Base-by-base conservation (phyloP, 805 yeast genomes). In the Starmerella bombi region DNA sequence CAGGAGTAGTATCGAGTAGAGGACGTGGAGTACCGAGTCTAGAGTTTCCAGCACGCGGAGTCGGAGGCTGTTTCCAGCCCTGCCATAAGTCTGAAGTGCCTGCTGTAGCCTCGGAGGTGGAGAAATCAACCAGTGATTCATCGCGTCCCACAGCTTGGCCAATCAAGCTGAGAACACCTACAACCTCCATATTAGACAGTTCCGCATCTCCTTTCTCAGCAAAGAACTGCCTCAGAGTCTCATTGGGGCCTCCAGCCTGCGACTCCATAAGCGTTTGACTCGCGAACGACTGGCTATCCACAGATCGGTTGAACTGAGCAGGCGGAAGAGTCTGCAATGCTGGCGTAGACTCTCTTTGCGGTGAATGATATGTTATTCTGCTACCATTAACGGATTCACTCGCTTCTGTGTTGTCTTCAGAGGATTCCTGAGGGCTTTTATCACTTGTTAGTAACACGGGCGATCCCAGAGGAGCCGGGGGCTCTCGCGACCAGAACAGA, bases 171-270 rank as follows among this genome's bases (percentile, higher is more conserved):
- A 77, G 56, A 1, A 82, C 88, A 6, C 91, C 93, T 54, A 77
- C 85, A 49, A 77, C 69, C 56, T 82, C 93, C 36, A 80, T 64
- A 19, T 75, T 80, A 10, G 75, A 66, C 46, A 82, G 63, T n/a
- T 85, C 84, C 9, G 59, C 60, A 42, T 73, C 71, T 15, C 91
- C 91, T 55, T 79, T 81, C 25, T 62, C 65, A 18, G 68, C 69
- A 55, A 81, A 81, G 53, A 81, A 81, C 25, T 66, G 70, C 15
- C 82, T 74, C 36, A 81, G 60, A 20, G 72, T 68, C 30, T 70
- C 74, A 58, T 77, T 79, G 7, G 76, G 74, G 17, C 38, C 43
- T 6, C 28, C 40, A n/a, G n/a, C n/a, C n/a, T n/a, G n/a, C n/a
- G n/a, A n/a, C n/a, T n/a, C n/a, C n/a, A n/a, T n/a, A n/a, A n/a